Evolutionary conservation across 208 protist species (phyloP), one percentile per base, ranked within the genome.

Genomic region (Leishmania lainsoni): DNA sequence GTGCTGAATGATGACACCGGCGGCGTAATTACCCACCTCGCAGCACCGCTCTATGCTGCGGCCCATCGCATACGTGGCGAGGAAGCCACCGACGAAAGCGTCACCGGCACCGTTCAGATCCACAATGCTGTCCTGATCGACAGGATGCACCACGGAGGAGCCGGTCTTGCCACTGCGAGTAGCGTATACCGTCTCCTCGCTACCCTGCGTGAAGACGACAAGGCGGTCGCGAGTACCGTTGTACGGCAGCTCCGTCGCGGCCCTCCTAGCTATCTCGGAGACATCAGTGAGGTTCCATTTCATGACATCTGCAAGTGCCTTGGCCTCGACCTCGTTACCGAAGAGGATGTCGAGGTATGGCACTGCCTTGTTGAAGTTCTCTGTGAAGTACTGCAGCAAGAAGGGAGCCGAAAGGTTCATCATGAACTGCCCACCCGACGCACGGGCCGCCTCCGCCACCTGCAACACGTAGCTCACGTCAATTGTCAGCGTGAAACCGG

Each of bases 81-180:
- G 84, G 91, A 99, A 99, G 69, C 99, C 99, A 77, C 99, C 99
- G 22, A 99, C 98, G 81, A 99, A 99, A 29, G 97, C 90, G 85
- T 99, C 99, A 75, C 99, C 99, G 48, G 99, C 99, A 75, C 96
- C 99, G 85, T 99, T 99, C 63, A 97, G 94, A 87, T 99, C 99
- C 14, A 99, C 93, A 51, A 99, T 99, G 56, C 97, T 89, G 32
- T 98, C 93, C 16, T 70, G 49, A 17, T 84, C 75, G 51, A 99
- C 89, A 5, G 84, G 69, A 29, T 81, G 59, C 76, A 99, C 97
- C 10, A 80, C 74, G 51, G 96, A 91, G 39, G 80, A 78, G 29
- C 86, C 86, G 16, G 83, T 48, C 73, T 70, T 70, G 48, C 81
- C 85, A 51, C 84, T 89, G 68, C 88, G 89, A 29, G 85, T 89